Evolutionary conservation across 2,329 filamentous ascomycete genomes (phyloP).

Genomic region (Trichoderma endophyticum): DNA sequence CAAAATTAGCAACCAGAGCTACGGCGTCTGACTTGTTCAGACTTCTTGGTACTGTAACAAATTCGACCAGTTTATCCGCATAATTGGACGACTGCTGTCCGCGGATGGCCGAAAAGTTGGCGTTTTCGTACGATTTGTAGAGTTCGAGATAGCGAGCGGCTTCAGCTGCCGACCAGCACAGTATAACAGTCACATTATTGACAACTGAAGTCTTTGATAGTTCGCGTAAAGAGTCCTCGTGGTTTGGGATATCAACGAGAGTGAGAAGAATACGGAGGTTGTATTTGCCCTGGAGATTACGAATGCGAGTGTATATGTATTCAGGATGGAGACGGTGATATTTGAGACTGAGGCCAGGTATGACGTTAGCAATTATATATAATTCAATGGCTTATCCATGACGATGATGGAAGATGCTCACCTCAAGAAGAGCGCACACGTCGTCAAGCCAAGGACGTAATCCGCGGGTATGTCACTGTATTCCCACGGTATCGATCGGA

Average conservation of each 20-base stretch:
- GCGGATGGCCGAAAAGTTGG: slow-evolving; percentile 73
- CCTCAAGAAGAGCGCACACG: slow-evolving; percentile 86
- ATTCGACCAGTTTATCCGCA: slow-evolving; percentile 82
- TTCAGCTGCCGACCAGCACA: slow-evolving; percentile 93
- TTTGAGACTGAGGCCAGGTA: slow-evolving; percentile 64
- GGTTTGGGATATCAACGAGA: slow-evolving; percentile 93
- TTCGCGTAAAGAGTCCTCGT: slow-evolving; percentile 85
- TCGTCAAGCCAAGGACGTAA: slow-evolving; percentile 82
- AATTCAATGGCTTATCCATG: background rate
- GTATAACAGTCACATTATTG: slow-evolving; percentile 86
- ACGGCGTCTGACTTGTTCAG: slow-evolving; percentile 96
- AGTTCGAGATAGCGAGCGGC: slow-evolving; percentile 90
- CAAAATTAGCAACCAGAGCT: slow-evolving; percentile 86
- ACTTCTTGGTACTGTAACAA: slow-evolving; percentile 83
- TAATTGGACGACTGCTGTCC: slow-evolving; percentile 82
- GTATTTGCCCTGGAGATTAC: slow-evolving; percentile 79
- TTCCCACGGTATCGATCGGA: slow-evolving; percentile 86
- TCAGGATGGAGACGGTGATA: slow-evolving; percentile 97
- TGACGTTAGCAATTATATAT: background rate
- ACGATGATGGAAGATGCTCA: slow-evolving; percentile 20
- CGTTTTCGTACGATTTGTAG: slow-evolving; percentile 92
- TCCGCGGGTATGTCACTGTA: slow-evolving; percentile 96
- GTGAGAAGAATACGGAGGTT: slow-evolving; percentile 80
- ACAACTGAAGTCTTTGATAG: slow-evolving; percentile 88
- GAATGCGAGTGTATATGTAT: slow-evolving; percentile 94